These are phyloP conservation scores for Abelmoschus esculentus DNA, from an alignment of 345 rosid species.

Conservation along the genomic window DNA sequence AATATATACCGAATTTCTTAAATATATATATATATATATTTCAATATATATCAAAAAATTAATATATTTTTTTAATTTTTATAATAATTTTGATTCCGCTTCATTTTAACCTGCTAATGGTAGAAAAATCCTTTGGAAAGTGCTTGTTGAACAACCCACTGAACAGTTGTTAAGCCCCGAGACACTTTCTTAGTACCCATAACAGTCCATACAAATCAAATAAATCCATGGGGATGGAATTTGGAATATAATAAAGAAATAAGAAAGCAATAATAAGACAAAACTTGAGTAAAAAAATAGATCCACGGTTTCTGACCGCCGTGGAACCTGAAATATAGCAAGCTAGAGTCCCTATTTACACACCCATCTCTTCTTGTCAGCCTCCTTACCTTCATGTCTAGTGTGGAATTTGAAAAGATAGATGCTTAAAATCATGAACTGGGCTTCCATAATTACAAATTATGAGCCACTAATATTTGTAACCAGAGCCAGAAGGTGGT, in stretches of 20 bases:
- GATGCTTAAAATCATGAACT: conserved; percentile 3
- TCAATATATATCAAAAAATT: no score
- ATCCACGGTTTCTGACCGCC: conserved; percentile 16
- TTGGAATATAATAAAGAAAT: not conserved
- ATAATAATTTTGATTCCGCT: no score
- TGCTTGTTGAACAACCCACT: no score
- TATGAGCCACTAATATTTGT: conserved; percentile 12
- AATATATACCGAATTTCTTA: no score
- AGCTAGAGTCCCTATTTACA: conserved; percentile 27
- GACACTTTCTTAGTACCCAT: not conserved
- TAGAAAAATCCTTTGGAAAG: no score
- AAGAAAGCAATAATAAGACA: not conserved
- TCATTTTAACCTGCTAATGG: no score
- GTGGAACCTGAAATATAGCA: conserved; percentile 17
- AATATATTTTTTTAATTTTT: no score
- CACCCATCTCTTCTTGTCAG: not conserved
- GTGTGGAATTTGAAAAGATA: not conserved
- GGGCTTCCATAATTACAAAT: conserved; percentile 11
- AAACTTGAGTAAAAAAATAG: conserved; percentile 14
- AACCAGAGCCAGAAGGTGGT: conserved; percentile 31
- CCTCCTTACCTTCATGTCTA: conserved; percentile 2
- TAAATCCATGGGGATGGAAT: conserved; percentile 3
- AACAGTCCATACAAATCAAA: conserved; percentile 7
- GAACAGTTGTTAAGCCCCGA: not conserved
- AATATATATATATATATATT: no score